Conservation (phyloP, 257 asterid genomes). For the Rehmannia glutinosa region DNA sequence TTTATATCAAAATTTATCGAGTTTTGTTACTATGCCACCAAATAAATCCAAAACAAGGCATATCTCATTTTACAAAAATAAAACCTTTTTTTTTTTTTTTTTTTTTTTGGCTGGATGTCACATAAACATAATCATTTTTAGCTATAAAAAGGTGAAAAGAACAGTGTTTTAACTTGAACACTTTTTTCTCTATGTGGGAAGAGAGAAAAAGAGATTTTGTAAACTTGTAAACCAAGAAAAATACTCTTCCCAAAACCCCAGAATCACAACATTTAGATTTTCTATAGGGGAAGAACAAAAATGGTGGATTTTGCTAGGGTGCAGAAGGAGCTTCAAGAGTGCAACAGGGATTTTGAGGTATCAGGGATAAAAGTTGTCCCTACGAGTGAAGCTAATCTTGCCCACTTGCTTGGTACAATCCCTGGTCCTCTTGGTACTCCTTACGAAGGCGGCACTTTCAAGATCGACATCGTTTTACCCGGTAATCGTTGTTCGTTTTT, state of each 20-base stretch:
- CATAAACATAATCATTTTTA: too few species aligned
- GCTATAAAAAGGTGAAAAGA: too few species aligned
- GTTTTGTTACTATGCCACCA: too few species aligned
- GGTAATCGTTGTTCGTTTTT: slow-evolving; percentile 27
- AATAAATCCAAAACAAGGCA: too few species aligned
- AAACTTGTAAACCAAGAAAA: not conserved
- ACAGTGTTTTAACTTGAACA: not conserved
- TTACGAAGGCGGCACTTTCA: slow-evolving; percentile 91
- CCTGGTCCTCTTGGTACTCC: slow-evolving; percentile 95
- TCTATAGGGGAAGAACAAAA: not conserved
- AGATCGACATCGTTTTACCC: slow-evolving; percentile 80
- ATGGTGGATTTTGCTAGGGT: slow-evolving; percentile 92
- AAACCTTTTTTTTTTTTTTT: too few species aligned
- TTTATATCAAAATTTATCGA: too few species aligned
- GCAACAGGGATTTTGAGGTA: slow-evolving; percentile 71
- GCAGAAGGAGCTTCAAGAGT: slow-evolving; percentile 85
- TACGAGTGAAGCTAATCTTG: slow-evolving; percentile 52
- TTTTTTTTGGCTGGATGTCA: too few species aligned
- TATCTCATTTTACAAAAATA: too few species aligned
- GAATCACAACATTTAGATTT: not conserved
- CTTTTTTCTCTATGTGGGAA: not conserved
- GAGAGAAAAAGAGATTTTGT: not conserved
- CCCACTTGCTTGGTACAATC: slow-evolving; percentile 76
- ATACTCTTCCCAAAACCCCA: not conserved
- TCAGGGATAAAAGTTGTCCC: slow-evolving; percentile 80